Base-by-base conservation (phyloP, 2,329 filamentous ascomycete genomes). In the Botryotinia narcissicola region DNA sequence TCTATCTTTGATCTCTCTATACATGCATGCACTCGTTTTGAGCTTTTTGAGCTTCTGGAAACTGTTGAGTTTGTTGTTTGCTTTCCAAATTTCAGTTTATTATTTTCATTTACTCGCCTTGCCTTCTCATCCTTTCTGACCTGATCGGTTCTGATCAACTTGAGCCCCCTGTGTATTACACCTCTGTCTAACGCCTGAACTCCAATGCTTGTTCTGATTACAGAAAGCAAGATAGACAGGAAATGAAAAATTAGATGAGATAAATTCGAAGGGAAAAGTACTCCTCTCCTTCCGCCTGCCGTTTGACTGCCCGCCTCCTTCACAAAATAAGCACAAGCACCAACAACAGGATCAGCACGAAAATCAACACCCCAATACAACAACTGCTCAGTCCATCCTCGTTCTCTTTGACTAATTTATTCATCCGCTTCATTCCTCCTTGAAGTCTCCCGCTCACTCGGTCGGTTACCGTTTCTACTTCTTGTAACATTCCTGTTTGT, bases 361-460 rank as follows among this genome's bases (percentile, higher is more conserved):
- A 89, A 75, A 98, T 97, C 78, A 98, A 87, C 32, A 97, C 85
- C 7, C 87, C 93, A 78, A 99, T 97, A 82, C 95, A 98, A 84
- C 94, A 98, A 82, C 94, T 94, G 78, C 94, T 97, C 85, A 84
- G 86, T 79, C 86, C 85, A 88, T 97, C 96, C 87, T 99, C 96
- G 82, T 97, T 98, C 83, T 91, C 89, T 82, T 91, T 89, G 79
- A 98, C 93, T 74, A 99, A 91, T 82, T 92, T 89, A 77, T 91
- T 90, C 79, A 99, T 89, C 84, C 93, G 95, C 83, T 93, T 92
- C 85, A 98, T 89, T 32, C 96, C 96, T 73, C 87, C 94, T 84
- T 94, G 90, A 79, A 99, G 83, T 81, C 96, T 91, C 1, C 93
- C 93, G 22, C 93, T 93, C 1, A 99, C 94, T 48, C 95, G 88